These are phyloP conservation scores for Phytophthora chlamydospora DNA, from an alignment of 352 stramenopile genomes.

Conservation along the genomic window DNA sequence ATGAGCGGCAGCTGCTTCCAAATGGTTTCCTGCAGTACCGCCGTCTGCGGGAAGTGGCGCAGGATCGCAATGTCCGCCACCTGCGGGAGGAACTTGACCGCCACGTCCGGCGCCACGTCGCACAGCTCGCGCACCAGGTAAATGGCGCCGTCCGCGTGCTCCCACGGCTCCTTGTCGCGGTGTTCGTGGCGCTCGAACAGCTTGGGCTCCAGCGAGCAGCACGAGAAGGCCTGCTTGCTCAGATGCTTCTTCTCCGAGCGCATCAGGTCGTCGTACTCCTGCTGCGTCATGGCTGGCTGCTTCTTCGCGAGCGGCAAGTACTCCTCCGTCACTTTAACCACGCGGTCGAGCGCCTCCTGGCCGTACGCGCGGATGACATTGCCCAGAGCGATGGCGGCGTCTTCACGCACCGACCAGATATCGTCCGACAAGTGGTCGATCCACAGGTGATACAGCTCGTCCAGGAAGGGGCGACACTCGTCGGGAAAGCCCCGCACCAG, in stretches of 20 bases:
- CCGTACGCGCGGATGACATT: constrained; percentile 94
- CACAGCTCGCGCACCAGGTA: constrained; percentile 96
- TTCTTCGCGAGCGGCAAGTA: constrained; percentile 88
- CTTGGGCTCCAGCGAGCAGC: constrained; percentile 95
- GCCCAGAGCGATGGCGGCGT: constrained; percentile 94
- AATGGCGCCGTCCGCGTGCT: constrained; percentile 95
- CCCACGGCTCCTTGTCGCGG: constrained; percentile 93
- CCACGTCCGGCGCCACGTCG: constrained; percentile 55
- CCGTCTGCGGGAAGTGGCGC: constrained; percentile 77
- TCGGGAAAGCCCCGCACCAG: constrained; percentile 86
- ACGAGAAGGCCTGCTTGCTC: constrained; percentile 94
- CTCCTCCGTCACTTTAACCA: constrained; percentile 70
- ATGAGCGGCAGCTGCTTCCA: constrained; percentile 86
- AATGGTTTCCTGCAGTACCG: constrained; percentile 79
- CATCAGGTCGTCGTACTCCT: constrained; percentile 92
- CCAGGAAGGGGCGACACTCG: constrained; percentile 88
- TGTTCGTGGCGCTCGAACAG: constrained; percentile 86
- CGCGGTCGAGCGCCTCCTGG: constrained; percentile 73
- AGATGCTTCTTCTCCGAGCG: constrained; percentile 93
- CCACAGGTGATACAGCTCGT: constrained; percentile 90
- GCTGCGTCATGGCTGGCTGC: constrained; percentile 92
- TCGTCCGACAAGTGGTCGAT: constrained; percentile 96
- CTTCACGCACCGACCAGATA: constrained; percentile 97
- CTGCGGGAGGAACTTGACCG: constrained; percentile 54
- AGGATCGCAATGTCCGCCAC: constrained; percentile 80